Evolutionary conservation across 345 rosid genomes (phyloP).

Genomic region (Mercurialis annua): DNA sequence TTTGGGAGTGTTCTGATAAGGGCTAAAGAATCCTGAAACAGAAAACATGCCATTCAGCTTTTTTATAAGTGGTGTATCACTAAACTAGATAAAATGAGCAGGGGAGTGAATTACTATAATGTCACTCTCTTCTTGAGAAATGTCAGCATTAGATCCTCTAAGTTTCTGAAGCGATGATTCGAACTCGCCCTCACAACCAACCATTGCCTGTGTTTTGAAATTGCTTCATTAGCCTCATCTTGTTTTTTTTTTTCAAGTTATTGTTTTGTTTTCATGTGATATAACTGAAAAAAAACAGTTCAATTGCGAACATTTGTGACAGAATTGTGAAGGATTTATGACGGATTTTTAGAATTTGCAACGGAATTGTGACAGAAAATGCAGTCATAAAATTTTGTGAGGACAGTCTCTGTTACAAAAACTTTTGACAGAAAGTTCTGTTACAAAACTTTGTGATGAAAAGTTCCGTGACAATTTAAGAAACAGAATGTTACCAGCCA

Average conservation of each 20-base stretch:
- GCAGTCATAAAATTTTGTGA: too few species aligned
- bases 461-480: background rate
- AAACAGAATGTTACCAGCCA: slow-evolving; percentile 38
- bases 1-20: slow-evolving; percentile 38
- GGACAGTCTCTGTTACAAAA: too few species aligned
- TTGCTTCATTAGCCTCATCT: background rate
- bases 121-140: slow-evolving; percentile 38
- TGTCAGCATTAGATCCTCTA: slow-evolving; percentile 43
- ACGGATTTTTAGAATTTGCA: too few species aligned
- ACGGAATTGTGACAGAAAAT: too few species aligned
- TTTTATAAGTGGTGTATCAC: background rate
- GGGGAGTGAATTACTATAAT: slow-evolving; percentile 26
- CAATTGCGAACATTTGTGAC: too few species aligned
- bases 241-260: too few species aligned
- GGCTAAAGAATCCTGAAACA: slow-evolving; percentile 35
- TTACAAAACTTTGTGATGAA: too few species aligned
- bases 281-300: too few species aligned
- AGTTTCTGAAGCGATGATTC: slow-evolving; percentile 35
- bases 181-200: slow-evolving; percentile 39
- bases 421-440: too few species aligned
- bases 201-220: slow-evolving; percentile 37
- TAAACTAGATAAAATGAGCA: background rate
- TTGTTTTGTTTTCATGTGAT: too few species aligned
- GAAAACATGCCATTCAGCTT: background rate
- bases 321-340: too few species aligned